phyloP scores from a whole-genome alignment of 2,329 filamentous ascomycete genomes.

The Aschersonia sp. region DNA sequence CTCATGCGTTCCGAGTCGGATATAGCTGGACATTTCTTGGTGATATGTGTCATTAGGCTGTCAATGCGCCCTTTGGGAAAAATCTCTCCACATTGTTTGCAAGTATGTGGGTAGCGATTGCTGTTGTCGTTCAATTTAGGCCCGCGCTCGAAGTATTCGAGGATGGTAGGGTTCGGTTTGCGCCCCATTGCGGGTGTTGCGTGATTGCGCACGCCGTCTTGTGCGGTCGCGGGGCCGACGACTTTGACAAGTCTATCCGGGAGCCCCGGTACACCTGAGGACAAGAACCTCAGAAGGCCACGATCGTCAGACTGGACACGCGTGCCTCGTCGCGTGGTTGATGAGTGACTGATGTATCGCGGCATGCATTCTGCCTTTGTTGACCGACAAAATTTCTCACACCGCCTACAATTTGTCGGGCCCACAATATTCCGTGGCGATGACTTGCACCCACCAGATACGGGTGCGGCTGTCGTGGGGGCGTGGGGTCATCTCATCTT shows the following conservation, averaged over 20 bases:
- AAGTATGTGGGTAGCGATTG: conserved; percentile 85
- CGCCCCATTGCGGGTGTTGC: conserved; percentile 49
- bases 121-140: conserved; percentile 77
- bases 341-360: conserved; percentile 6
- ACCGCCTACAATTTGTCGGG: conserved; percentile 12
- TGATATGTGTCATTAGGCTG: conserved; percentile 64
- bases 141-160: conserved; percentile 78
- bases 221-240: conserved; percentile 11
- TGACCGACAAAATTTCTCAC: conserved; percentile 20
- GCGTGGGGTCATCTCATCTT: too few relatives aligned
- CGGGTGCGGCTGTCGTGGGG: too few relatives aligned
- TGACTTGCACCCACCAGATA: too few relatives aligned
- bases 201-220: conserved; percentile 8
- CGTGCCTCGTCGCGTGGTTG: conserved; percentile 3
- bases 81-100: conserved; percentile 74
- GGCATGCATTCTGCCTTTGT: conserved; percentile 17
- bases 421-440: neutral
- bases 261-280: neutral
- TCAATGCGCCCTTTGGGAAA: conserved; percentile 86
- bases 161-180: conserved; percentile 70
- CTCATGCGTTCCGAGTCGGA: conserved; percentile 60
- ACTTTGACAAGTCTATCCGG: too few relatives aligned
- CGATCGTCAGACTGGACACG: neutral
- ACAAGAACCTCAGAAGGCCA: neutral
- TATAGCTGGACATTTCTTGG: conserved; percentile 75